Percentiles rank a stretch among this genome's conserved stretches.
Conservation (phyloP, 257 asterid genomes). For the Prunella vulgaris region DNA sequence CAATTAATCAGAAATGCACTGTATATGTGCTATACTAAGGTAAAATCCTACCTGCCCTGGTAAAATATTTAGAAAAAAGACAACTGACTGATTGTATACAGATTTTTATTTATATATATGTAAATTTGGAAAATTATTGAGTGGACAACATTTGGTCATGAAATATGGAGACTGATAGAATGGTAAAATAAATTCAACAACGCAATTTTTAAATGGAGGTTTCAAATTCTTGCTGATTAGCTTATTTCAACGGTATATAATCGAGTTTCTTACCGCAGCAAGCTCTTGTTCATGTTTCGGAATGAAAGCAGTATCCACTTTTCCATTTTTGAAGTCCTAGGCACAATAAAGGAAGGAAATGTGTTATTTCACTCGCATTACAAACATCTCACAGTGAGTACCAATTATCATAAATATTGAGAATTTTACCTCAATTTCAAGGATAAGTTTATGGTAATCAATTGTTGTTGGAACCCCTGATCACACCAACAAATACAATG, state of each 20-base stretch:
- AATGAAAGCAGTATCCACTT: constrained; percentile 87
- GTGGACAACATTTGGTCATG: too few species aligned
- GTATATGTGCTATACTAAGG: too few species aligned
- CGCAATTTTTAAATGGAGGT: background rate
- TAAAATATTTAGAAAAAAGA: background rate
- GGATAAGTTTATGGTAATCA: constrained; percentile 91
- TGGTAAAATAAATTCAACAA: background rate
- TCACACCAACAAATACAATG: background rate
- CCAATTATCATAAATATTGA: constrained; percentile 9
- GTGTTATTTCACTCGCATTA: background rate
- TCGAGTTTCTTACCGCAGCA: constrained; percentile 59
- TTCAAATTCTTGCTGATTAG: background rate
- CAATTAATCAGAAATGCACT: background rate
- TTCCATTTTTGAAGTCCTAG: constrained; percentile 84
- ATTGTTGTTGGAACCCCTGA: constrained; percentile 93
- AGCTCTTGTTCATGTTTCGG: constrained; percentile 92
- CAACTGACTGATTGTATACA: background rate
- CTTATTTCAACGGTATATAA: background rate
- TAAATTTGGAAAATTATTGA: too few species aligned
- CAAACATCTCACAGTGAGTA: background rate
- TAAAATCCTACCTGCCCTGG: background rate
- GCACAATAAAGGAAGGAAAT: constrained; percentile 11
- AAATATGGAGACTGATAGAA: too few species aligned
- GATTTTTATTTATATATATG: background rate
- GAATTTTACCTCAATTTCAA: constrained; percentile 67